phyloP scores from a whole-genome alignment of 768 basidiomycete genomes.

The Amanita pallidorosea region DNA sequence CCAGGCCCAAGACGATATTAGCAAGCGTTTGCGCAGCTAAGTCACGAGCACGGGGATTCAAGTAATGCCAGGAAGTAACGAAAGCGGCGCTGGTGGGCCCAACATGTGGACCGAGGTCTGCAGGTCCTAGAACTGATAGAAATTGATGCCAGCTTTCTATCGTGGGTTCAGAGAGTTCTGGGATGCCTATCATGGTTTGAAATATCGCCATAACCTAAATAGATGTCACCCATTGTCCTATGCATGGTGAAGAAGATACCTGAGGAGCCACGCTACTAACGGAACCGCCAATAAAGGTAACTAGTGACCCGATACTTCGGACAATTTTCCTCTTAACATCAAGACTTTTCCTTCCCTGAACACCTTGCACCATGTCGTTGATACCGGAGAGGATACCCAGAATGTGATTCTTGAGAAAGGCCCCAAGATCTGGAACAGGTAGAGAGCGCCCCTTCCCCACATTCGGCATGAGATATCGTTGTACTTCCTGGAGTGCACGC shows the following conservation, averaged over 20 bases:
- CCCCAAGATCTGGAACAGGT: slow-evolving; percentile 30
- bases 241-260: slow-evolving; percentile 33
- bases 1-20: slow-evolving; percentile 59
- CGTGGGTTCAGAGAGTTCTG: slow-evolving; percentile 68
- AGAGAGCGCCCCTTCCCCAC: slow-evolving; percentile 15
- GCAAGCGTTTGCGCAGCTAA: slow-evolving; percentile 51
- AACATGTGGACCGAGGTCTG: slow-evolving; percentile 74
- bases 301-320: slow-evolving; percentile 64
- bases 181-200: slow-evolving; percentile 75
- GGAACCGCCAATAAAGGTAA: slow-evolving; percentile 56
- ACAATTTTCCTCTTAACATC: slow-evolving; percentile 68
- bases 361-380: slow-evolving; percentile 80
- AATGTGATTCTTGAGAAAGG: slow-evolving; percentile 65
- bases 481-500: slow-evolving; percentile 25
- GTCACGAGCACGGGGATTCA: slow-evolving; percentile 40
- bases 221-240: background rate
- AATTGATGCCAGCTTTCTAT: slow-evolving; percentile 76
- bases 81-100: slow-evolving; percentile 84
- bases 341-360: slow-evolving; percentile 64
- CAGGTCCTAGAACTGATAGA: slow-evolving; percentile 49
- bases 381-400: slow-evolving; percentile 78
- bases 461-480: slow-evolving; percentile 32
- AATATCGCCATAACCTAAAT: slow-evolving; percentile 89
- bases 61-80: slow-evolving; percentile 62
- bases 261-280: slow-evolving; percentile 80